Evolutionary conservation across 768 basidiomycete species (phyloP).

Genomic region (Amylocystis lapponica): DNA sequence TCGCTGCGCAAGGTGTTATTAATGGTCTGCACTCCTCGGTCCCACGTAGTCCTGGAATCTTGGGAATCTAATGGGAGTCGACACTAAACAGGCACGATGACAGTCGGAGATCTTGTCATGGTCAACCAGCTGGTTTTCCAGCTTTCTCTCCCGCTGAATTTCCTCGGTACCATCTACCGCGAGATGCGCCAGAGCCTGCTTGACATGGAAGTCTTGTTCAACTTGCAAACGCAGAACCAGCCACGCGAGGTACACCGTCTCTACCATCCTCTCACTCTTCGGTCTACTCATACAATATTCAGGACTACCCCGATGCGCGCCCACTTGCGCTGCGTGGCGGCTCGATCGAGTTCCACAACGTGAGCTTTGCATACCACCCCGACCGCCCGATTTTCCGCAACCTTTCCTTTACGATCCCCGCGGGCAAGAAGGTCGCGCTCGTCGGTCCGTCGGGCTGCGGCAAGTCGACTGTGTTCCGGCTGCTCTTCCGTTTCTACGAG

Average conservation of each 20-base stretch:
- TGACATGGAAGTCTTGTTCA: constrained; percentile 96
- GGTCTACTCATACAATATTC: neutral
- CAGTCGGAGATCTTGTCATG: constrained; percentile 97
- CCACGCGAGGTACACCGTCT: constrained; percentile 48
- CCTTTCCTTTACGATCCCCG: constrained; percentile 87
- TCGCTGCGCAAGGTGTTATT: constrained; percentile 91
- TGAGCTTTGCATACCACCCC: constrained; percentile 89
- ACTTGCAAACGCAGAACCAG: constrained; percentile 75
- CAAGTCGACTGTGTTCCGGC: constrained; percentile 93
- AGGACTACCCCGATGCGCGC: constrained; percentile 68
- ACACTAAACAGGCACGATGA: constrained; percentile 76
- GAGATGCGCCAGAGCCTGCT: constrained; percentile 93
- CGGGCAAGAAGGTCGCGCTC: constrained; percentile 94
- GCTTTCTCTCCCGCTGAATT: constrained; percentile 92
- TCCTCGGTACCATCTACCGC: constrained; percentile 94
- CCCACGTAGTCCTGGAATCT: neutral
- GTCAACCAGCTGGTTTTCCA: constrained; percentile 99
- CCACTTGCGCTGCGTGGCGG: constrained; percentile 73
- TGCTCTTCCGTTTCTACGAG: constrained; percentile 88
- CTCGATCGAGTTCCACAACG: constrained; percentile 88
- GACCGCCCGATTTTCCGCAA: constrained; percentile 86
- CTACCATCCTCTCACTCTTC: neutral
- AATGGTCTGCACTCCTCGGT: constrained; percentile 51
- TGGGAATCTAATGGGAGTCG: too few species aligned
- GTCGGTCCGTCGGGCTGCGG: constrained; percentile 97